Evolutionary conservation across 2,329 filamentous ascomycete genomes (phyloP), one percentile per base, ranked within the genome.

Genomic region (Alternaria brassicicola): DNA sequence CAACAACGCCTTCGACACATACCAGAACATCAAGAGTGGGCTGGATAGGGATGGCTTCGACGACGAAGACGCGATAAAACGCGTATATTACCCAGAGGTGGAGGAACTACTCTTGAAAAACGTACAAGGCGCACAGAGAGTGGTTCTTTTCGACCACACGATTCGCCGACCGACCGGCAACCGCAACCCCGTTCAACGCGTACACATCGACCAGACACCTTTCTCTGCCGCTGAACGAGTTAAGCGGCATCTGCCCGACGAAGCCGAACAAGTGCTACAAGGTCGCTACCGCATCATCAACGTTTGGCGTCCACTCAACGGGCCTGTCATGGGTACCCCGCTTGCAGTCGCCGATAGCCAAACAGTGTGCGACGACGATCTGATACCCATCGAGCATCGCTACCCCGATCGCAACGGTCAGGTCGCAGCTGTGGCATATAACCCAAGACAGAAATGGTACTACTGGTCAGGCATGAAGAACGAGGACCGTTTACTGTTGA

Each of bases 81-180:
- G 79, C 1, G 83, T 87, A 52, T 97, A 96, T 82, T 97, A 97
- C 80, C 89, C 92, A 0, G 92, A 97, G 74, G 86, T 96, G 8
- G 89, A 93, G 78, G 76, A 83, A 47, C 80, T 96, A 25, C 80
- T 97, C 0, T 79, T 93, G 2, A 79, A 86, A 13, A 77, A 86
- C 56, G 82, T 96, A 15, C 87, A 89, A 0, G 90, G 89, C 52
- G 84, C 86, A 25, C 83, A 85, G 55, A 83, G 84, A 4, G 81
- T 96, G 28, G 81, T 91, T 66, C 80, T 96, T 72, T 97, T 96
- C 78, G 92, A 96, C 81, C 91, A 97, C 80, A 96, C 92, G 7
- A 86, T 96, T 75, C 89, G 93, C n/a, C 86, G 90, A 39, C 84
- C 87, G 0, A 77, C 80, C 52, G 85, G 89, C 0, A 76, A 77